phyloP scores from a whole-genome alignment of 2,329 filamentous ascomycete species.

The Leptographium galeiforme region DNA sequence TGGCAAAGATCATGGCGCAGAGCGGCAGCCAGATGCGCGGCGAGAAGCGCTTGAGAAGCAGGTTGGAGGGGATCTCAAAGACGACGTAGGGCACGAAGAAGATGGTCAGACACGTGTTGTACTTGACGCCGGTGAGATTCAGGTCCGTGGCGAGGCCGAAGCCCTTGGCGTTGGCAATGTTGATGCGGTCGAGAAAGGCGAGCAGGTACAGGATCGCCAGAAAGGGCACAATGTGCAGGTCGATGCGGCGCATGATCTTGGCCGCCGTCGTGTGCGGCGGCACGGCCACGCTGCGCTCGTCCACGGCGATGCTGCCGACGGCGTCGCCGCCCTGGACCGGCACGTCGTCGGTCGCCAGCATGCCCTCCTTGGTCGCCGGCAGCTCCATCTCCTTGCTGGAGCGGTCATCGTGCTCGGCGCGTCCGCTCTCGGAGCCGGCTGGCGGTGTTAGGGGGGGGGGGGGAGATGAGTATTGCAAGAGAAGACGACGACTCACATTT shows the following conservation, averaged over 20 bases:
- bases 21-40: slow-evolving; percentile 63
- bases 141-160: slow-evolving; percentile 53
- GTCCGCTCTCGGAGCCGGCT: neutral
- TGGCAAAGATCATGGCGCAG: slow-evolving; percentile 59
- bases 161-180: slow-evolving; percentile 64
- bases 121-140: slow-evolving; percentile 42
- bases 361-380: neutral
- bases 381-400: neutral
- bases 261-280: slow-evolving; percentile 47
- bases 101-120: slow-evolving; percentile 57
- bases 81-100: slow-evolving; percentile 71
- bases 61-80: slow-evolving; percentile 59
- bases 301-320: neutral
- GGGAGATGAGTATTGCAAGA: too few relatives aligned
- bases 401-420: neutral
- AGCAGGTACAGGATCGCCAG: slow-evolving; percentile 59
- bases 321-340: neutral
- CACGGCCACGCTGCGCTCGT: slow-evolving; percentile 22
- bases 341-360: neutral
- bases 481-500: neutral
- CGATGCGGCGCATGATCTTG: slow-evolving; percentile 55
- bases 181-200: slow-evolving; percentile 61
- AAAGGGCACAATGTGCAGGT: slow-evolving; percentile 57
- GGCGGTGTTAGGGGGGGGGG: neutral
- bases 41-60: slow-evolving; percentile 53